A percentile compares a stretch with the other conserved stretches of the same genome.
phyloP scores from a whole-genome alignment of 2,329 filamentous ascomycete species.

The Venturiaceae sp. region DNA sequence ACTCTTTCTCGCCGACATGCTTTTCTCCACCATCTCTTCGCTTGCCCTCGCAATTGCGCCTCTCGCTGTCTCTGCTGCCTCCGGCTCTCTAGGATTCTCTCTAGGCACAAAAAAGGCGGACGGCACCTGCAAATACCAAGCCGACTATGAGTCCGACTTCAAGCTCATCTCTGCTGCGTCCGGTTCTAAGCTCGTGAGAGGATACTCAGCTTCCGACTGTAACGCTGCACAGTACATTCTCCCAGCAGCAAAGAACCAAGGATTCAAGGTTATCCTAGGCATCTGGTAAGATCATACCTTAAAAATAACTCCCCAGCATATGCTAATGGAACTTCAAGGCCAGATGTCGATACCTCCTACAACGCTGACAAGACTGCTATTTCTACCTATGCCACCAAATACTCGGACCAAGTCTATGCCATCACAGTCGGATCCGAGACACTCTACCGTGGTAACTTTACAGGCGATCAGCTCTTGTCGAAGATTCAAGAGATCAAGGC shows the following conservation, averaged over 20 bases:
- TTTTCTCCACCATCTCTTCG: constrained; percentile 21
- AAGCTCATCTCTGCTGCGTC: constrained; percentile 45
- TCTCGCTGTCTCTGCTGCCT: constrained; percentile 39
- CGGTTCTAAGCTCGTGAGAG: constrained; percentile 48
- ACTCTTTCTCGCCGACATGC: constrained; percentile 17
- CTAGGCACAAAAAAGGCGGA: constrained; percentile 55
- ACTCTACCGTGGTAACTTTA: constrained; percentile 60
- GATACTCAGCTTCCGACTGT: constrained; percentile 59
- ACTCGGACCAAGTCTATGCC: constrained; percentile 52
- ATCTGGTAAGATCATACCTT: constrained; percentile 46
- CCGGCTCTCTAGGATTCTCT: constrained; percentile 53
- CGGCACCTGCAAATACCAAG: constrained; percentile 50
- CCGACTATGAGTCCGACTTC: constrained; percentile 58
- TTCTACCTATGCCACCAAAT: constrained; percentile 36
- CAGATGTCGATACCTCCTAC: constrained; percentile 54
- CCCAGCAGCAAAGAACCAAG: constrained; percentile 54
- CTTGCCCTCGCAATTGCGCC: constrained; percentile 20
- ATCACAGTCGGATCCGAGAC: constrained; percentile 64
- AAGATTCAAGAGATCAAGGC: constrained; percentile 54
- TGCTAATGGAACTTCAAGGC: constrained; percentile 29
- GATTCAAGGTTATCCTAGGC: constrained; percentile 59
- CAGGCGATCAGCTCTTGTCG: constrained; percentile 45
- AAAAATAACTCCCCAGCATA: background rate
- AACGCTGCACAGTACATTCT: constrained; percentile 52
- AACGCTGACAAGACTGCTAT: constrained; percentile 51